Evolutionary conservation across 2,329 filamentous ascomycete genomes (phyloP), one percentile per base, ranked within the genome.

Genomic region (Botrytis galanthina): DNA sequence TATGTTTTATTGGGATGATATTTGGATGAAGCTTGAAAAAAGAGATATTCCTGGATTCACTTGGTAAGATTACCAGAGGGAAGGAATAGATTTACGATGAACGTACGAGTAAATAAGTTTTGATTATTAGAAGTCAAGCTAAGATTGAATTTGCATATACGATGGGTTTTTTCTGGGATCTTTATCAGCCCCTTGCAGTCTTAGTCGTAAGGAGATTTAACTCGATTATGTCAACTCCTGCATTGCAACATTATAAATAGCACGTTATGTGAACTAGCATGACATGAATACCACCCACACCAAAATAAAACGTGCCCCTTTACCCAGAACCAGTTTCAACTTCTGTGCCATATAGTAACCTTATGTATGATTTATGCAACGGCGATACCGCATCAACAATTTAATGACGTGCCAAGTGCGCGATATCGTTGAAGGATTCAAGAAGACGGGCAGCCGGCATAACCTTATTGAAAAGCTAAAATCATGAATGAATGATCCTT

Each of bases 1-100:
- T 32, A 72, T 72, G 62, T 72, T 67, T 63, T 72, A 68, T 60
- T 72, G 62, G 70, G 60, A 71, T 20, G 26, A 64, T 54, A 51
- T 66, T 26, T 71, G 60, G 70, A 64, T 71, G 44, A 66, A 71
- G 46, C 60, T 71, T 32, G 46, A 64, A 35, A 71, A 71, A 61
- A 51, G 60, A 42, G 42, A 64, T 0, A 68, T 68, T 68, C 16
- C 64, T 68, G 64, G 46, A 37, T 68, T 68, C 37, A n/a, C 46
- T 14, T 68, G 64, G 46, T 68, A 4, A 39, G 20, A 16, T 29
- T 54, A 20, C 26, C 20, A 54, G 26, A n/a, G 5, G n/a, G 51
- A 54, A 29, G 44, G 42, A 29, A 46, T 64, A 26, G 29, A 26
- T 6, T 35, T 26, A 35, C 42, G 44, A 46, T 4, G 42, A 35